Evolutionary conservation across 2,329 filamentous ascomycete species (phyloP).

Genomic region (Hypocreales sp.): DNA sequence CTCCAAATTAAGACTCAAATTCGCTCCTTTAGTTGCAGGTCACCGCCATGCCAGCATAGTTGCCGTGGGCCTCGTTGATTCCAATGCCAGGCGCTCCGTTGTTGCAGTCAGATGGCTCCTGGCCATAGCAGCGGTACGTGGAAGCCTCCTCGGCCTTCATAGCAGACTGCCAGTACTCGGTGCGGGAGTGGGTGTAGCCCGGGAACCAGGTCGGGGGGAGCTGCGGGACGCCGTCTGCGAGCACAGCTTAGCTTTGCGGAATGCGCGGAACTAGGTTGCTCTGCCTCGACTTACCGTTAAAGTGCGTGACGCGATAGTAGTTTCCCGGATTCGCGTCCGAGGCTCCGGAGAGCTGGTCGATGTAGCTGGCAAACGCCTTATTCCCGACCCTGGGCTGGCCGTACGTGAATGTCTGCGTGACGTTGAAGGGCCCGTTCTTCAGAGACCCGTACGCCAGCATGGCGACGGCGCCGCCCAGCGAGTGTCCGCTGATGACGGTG

Average conservation of each 20-base stretch:
- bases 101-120: neutral
- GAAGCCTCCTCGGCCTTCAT: neutral
- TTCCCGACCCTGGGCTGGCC: constrained; percentile 1
- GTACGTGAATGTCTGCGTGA: constrained; percentile 1
- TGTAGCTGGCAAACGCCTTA: neutral
- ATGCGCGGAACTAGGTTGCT: too few relatives aligned
- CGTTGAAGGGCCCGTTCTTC: neutral
- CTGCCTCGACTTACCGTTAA: constrained; percentile 1
- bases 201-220: neutral
- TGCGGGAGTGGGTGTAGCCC: neutral
- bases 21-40: too few relatives aligned
- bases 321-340: neutral
- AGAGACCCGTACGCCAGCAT: neutral
- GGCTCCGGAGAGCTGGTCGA: neutral
- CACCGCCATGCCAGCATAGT: too few relatives aligned
- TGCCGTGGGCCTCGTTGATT: too few relatives aligned
- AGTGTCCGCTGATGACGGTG: neutral
- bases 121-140: neutral
- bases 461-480: neutral
- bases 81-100: too few relatives aligned
- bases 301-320: neutral
- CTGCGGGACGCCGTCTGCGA: neutral
- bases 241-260: too few relatives aligned
- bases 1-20: too few relatives aligned
- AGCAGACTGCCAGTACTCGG: constrained; percentile 4